Conservation (phyloP, 352 stramenopile species). For the Thraustotheca clavata region DNA sequence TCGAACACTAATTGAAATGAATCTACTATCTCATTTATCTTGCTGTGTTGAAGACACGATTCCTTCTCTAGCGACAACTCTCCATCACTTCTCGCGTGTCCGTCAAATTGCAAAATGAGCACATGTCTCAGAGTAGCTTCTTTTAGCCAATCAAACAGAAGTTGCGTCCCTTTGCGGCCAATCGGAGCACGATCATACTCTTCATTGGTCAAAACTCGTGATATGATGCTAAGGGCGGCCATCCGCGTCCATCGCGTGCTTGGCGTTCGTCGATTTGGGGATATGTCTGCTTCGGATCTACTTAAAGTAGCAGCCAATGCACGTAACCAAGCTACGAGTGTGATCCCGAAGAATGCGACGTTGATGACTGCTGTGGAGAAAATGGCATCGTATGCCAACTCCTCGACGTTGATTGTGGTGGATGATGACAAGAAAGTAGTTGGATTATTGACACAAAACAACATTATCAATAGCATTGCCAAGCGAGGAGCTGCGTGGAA, state of each 20-base stretch:
- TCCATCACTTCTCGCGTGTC: too few species aligned
- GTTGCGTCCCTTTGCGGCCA: too few species aligned
- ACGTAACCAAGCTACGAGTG: constrained; percentile 63
- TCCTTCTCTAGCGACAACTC: too few species aligned
- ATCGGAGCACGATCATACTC: too few species aligned
- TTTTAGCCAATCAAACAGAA: too few species aligned
- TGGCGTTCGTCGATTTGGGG: not conserved
- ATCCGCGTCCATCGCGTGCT: not conserved
- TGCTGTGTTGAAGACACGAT: too few species aligned
- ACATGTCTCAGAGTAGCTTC: too few species aligned
- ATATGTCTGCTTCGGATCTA: constrained; percentile 48
- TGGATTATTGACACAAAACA: constrained; percentile 69
- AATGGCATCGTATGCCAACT: constrained; percentile 65
- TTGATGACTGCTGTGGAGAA: constrained; percentile 56
- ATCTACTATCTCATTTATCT: too few species aligned
- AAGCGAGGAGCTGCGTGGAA: constrained; percentile 24
- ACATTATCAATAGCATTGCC: constrained; percentile 46
- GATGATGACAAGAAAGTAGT: constrained; percentile 57
- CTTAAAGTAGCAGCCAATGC: constrained; percentile 63
- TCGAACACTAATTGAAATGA: too few species aligned
- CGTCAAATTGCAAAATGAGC: too few species aligned
- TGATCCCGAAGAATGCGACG: constrained; percentile 52
- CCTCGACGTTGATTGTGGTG: constrained; percentile 64
- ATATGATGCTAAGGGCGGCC: not conserved
- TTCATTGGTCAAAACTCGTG: too few species aligned